Base-by-base conservation (phyloP, 108 stramenopile genomes). In the Fistulifera pelliculosa region DNA sequence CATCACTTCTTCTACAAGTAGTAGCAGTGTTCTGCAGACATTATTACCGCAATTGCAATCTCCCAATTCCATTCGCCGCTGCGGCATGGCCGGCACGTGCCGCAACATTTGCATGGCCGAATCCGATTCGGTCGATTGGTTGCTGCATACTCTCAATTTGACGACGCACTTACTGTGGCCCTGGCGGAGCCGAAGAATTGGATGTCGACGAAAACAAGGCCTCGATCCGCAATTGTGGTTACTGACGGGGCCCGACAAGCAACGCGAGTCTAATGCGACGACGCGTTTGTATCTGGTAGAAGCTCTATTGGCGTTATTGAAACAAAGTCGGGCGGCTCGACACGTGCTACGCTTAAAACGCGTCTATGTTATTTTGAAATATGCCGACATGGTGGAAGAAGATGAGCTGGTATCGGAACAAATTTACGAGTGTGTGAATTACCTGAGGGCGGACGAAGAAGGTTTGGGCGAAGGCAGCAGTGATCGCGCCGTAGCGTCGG, bases 221-320 rank as follows among this genome's bases (percentile, higher is more conserved):
- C 66, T 94, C 54, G 83, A 90, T 66, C 93, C 93, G 13, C 84
- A 88, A 51, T 70, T 86, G 54, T 94, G 93, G 93, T 35, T 35
- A 35, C 43, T 94, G 43, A 59, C 66, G 22, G 93, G 93, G n/a
- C 85, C 85, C 0, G 73, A 79, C 52, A 83, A 85, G 57, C 62
- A 60, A 40, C 71, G 93, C 5, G 93, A 94, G 54, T 41, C 82
- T 5, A 86, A 90, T 65, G 40, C 39, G 1, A 21, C 60, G 22
- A 80, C 82, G 10, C 59, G 88, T 23, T 51, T 83, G 14, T 72
- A 65, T 39, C 53, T 83, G 7, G 84, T 84, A 7, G 88, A 94
- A 56, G 56, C 86, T 17, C 38, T 94, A 1, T 53, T 94, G 41
- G 52, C 85, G 18, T 60, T 94, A 16, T 71, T 80, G 39, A 81